Conservation (phyloP, 257 asterid genomes). For the Misopates orontium region DNA sequence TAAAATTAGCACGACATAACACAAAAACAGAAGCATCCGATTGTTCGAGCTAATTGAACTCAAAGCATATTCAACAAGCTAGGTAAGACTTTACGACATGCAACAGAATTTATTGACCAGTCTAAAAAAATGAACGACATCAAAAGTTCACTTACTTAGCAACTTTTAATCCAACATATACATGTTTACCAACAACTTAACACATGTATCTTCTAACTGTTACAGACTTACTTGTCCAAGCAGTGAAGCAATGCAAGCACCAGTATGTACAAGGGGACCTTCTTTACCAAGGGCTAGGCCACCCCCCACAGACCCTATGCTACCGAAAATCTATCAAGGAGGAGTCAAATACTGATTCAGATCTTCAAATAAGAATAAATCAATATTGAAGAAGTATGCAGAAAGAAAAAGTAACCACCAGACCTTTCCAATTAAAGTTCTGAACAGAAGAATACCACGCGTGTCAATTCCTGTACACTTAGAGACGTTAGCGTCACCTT, state of each 20-base stretch:
- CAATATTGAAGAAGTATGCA: conserved; percentile 18
- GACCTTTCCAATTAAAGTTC: conserved; percentile 93
- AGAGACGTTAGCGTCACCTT: conserved; percentile 24
- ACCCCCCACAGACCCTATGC: conserved; percentile 98
- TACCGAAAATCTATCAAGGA: conserved; percentile 72
- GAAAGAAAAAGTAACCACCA: conserved; percentile 21
- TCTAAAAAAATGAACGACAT: not conserved
- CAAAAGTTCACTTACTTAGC: conserved; percentile 14
- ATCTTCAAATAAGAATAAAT: conserved; percentile 7
- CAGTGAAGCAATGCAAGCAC: conserved; percentile 98
- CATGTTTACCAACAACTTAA: conserved; percentile 15
- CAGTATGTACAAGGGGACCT: conserved; percentile 97
- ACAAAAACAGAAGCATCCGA: conserved; percentile 10
- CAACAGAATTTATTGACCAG: not conserved
- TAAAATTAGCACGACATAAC: not conserved
- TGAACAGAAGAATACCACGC: conserved; percentile 84
- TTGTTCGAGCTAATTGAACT: conserved; percentile 2
- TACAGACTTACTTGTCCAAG: conserved; percentile 86
- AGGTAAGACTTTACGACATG: conserved; percentile 9
- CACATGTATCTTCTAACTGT: not conserved
- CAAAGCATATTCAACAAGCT: not conserved
- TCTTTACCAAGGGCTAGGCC: conserved; percentile 98
- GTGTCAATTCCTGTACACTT: conserved; percentile 77
- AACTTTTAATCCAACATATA: conserved; percentile 15
- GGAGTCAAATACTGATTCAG: conserved; percentile 12